A percentile compares a stretch with the other conserved stretches of the same genome.
phyloP scores from a whole-genome alignment of 108 stramenopile genomes.

The Epipyxis sp. region DNA sequence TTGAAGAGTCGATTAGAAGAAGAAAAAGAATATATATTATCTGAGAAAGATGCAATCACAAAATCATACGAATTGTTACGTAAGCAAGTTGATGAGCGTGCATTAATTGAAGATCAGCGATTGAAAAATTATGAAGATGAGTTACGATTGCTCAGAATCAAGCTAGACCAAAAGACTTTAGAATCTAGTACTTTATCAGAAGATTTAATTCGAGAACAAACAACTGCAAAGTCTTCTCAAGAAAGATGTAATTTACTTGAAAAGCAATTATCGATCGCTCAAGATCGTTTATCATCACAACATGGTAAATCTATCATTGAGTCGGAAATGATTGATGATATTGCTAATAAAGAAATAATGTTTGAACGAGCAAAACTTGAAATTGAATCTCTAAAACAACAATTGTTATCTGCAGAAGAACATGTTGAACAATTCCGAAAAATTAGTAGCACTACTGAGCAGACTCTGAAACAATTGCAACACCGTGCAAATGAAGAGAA shows the following conservation, averaged over 20 bases:
- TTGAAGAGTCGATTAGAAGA: not conserved
- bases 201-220: not conserved
- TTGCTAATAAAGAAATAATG: slow-evolving; percentile 10
- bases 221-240: not conserved
- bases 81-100: not conserved
- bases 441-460: slow-evolving; percentile 3
- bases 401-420: not conserved
- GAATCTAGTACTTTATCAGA: not conserved
- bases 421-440: slow-evolving; percentile 28
- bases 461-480: slow-evolving; percentile 13
- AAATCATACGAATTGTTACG: not conserved
- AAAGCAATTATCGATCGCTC: slow-evolving; percentile 5
- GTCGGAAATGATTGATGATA: not conserved
- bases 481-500: not conserved
- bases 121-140: not conserved
- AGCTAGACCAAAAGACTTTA: not conserved
- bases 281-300: not conserved
- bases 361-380: not conserved
- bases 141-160: not conserved
- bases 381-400: slow-evolving; percentile 7
- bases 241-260: slow-evolving; percentile 1
- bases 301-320: not conserved
- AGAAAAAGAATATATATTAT: not conserved
- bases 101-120: not conserved
- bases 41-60: not conserved